Conservation (phyloP, 306 rosid genomes). For the Dryas octopetala region DNA sequence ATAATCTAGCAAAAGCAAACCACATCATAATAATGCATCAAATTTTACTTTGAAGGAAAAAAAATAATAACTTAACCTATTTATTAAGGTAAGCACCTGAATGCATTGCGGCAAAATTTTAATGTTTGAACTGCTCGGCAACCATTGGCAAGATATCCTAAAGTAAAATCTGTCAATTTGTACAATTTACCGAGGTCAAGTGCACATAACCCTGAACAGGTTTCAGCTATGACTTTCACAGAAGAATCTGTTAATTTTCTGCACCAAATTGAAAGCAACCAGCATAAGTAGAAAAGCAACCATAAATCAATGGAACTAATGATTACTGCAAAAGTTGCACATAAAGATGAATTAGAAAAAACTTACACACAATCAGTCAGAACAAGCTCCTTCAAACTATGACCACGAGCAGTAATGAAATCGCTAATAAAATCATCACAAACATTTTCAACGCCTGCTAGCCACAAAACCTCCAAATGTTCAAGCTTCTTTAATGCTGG, state of each 20-base stretch:
- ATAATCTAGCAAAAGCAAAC: slow-evolving; percentile 14
- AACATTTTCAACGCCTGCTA: slow-evolving; percentile 62
- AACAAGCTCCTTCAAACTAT: slow-evolving; percentile 72
- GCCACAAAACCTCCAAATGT: slow-evolving; percentile 63
- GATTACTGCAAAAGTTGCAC: background rate
- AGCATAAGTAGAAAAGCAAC: slow-evolving; percentile 18
- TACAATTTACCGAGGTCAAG: slow-evolving; percentile 57
- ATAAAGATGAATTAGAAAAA: slow-evolving; percentile 4
- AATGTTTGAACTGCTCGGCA: slow-evolving; percentile 54
- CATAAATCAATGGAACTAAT: slow-evolving; percentile 11
- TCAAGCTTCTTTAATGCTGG: slow-evolving; percentile 56
- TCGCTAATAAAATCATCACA: slow-evolving; percentile 49
- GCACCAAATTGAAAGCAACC: slow-evolving; percentile 35
- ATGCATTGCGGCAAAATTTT: slow-evolving; percentile 54
- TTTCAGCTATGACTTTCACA: slow-evolving; percentile 56
- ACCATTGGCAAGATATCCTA: slow-evolving; percentile 64
- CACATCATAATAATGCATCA: background rate
- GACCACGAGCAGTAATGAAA: slow-evolving; percentile 45
- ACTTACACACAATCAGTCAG: slow-evolving; percentile 74
- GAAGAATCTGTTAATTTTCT: slow-evolving; percentile 80
- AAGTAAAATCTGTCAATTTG: slow-evolving; percentile 60
- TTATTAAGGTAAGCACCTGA: slow-evolving; percentile 54
- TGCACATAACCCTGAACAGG: slow-evolving; percentile 47
- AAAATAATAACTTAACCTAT: background rate
- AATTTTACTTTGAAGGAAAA: background rate